phyloP scores from a whole-genome alignment of 1,284 basidiomycete species.

The Tilletiaria anomala region DNA sequence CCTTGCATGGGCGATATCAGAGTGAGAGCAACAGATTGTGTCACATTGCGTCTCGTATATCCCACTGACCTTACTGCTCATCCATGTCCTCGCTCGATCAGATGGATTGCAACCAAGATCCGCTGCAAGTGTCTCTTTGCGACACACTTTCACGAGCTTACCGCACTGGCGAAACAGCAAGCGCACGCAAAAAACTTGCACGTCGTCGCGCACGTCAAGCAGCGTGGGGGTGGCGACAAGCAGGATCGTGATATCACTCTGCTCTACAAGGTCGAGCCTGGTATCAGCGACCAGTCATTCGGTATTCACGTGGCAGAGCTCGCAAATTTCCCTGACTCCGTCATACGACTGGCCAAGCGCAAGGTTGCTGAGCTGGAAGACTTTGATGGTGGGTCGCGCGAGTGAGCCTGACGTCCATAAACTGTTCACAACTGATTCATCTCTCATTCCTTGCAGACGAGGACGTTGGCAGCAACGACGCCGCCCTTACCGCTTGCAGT shows the following conservation, averaged over 20 bases:
- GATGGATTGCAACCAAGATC: conserved; percentile 81
- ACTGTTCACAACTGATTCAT: conserved; percentile 28
- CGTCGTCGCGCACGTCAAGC: conserved; percentile 79
- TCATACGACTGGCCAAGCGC: conserved; percentile 80
- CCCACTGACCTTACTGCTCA: not conserved
- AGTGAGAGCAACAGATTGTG: conserved; percentile 37
- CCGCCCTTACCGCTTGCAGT: conserved; percentile 7
- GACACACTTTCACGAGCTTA: conserved; percentile 95
- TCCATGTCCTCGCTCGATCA: conserved; percentile 39
- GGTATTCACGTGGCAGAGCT: conserved; percentile 95
- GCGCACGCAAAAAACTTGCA: conserved; percentile 83
- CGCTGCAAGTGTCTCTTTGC: conserved; percentile 68
- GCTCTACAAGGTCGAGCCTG: conserved; percentile 73
- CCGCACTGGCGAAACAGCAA: conserved; percentile 72
- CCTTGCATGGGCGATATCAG: conserved; percentile 95
- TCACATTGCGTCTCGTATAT: not conserved
- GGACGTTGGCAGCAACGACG: not conserved
- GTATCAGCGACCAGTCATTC: conserved; percentile 73
- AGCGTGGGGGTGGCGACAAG: conserved; percentile 35
- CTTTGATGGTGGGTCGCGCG: conserved; percentile 47
- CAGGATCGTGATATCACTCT: conserved; percentile 47
- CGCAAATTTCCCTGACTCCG: conserved; percentile 87
- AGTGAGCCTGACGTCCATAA: not conserved
- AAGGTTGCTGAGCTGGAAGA: conserved; percentile 96
- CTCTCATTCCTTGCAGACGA: conserved; percentile 34